phyloP scores from a whole-genome alignment of 805 yeast species.

The Kuraishia hungarica region DNA sequence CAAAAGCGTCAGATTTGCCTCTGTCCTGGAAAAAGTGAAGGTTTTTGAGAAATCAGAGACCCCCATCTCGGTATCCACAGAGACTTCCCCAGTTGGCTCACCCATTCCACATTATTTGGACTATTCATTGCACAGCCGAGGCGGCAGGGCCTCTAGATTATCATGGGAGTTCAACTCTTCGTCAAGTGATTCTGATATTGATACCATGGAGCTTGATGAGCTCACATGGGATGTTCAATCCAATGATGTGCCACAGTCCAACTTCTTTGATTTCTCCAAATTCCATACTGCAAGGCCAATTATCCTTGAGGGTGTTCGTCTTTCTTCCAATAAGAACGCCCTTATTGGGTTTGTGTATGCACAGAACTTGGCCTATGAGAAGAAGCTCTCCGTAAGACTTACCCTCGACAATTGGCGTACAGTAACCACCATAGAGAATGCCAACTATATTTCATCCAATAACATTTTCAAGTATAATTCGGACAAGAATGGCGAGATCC shows the following conservation, averaged over 20 bases:
- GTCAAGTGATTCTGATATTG: slow-evolving; percentile 11
- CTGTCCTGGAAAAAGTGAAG: slow-evolving; percentile 51
- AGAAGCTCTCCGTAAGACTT: slow-evolving; percentile 33
- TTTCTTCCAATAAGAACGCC: slow-evolving; percentile 32
- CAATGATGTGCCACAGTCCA: slow-evolving; percentile 22
- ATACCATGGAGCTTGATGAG: slow-evolving; percentile 2
- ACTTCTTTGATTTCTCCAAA: slow-evolving; percentile 20
- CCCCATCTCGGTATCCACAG: slow-evolving; percentile 56
- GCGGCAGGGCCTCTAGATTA: background rate
- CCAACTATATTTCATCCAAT: slow-evolving; percentile 27
- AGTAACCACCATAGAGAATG: slow-evolving; percentile 20
- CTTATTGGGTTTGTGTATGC: slow-evolving; percentile 32
- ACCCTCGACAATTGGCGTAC: slow-evolving; percentile 40
- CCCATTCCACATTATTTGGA: slow-evolving; percentile 5
- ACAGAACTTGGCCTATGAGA: slow-evolving; percentile 28
- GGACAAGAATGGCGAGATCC: slow-evolving; percentile 16
- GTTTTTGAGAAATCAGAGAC: slow-evolving; percentile 52
- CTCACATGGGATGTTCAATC: slow-evolving; percentile 20
- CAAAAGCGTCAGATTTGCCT: slow-evolving; percentile 60
- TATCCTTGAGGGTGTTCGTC: slow-evolving; percentile 26
- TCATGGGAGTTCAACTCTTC: slow-evolving; percentile 12
- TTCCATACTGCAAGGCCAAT: slow-evolving; percentile 19
- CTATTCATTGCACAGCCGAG: background rate
- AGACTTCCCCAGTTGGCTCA: slow-evolving; percentile 36
- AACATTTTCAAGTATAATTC: slow-evolving; percentile 35